Conservation (phyloP, 768 basidiomycete species). For the Rickenella mellea region DNA sequence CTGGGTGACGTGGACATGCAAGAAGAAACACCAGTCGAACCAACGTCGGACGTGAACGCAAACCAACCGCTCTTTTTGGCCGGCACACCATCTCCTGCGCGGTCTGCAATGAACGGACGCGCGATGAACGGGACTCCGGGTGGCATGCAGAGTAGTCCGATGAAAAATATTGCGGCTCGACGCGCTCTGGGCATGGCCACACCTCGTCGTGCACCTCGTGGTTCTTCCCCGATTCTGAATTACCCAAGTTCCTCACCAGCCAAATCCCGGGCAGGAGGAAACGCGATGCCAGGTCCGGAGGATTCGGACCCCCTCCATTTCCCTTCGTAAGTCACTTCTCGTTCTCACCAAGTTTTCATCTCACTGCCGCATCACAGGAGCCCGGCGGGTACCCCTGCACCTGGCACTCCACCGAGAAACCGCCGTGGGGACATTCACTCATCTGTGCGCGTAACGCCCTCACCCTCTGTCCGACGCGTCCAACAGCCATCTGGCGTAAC, state of each 20-base stretch:
- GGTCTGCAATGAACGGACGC: conserved; percentile 39
- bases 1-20: conserved; percentile 20
- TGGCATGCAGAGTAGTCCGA: conserved; percentile 32
- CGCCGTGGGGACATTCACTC: conserved; percentile 90
- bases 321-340: conserved; percentile 41
- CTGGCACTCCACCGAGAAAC: conserved; percentile 57
- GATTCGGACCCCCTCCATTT: conserved; percentile 66
- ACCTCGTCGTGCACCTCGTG: conserved; percentile 42
- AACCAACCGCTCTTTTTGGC: conserved; percentile 43
- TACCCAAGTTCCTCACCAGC: conserved; percentile 57
- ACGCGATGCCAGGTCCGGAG: conserved; percentile 22
- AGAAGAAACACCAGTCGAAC: conserved; percentile 20
- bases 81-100: conserved; percentile 41
- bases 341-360: not conserved
- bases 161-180: conserved; percentile 37
- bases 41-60: conserved; percentile 50
- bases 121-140: conserved; percentile 23
- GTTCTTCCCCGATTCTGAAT: conserved; percentile 48
- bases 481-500: conserved; percentile 21
- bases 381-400: conserved; percentile 28
- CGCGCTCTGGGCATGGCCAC: conserved; percentile 48
- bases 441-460: conserved; percentile 50
- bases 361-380: conserved; percentile 27
- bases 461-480: conserved; percentile 29
- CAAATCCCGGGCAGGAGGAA: conserved; percentile 29